Base-by-base conservation (phyloP, 176 grass and related monocot species). In the Cenchrus americanus region DNA sequence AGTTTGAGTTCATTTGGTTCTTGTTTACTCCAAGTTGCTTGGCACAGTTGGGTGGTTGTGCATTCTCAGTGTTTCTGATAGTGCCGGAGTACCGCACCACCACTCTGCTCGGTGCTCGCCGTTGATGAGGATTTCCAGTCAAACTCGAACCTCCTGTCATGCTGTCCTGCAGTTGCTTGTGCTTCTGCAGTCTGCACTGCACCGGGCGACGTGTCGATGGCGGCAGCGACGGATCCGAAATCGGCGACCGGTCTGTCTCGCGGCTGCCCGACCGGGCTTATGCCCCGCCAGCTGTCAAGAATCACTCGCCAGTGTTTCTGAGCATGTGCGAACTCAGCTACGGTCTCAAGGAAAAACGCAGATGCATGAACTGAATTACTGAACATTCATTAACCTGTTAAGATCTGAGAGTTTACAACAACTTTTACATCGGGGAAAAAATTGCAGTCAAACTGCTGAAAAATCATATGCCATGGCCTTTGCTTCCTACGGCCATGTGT, bases 191-290 rank as follows among this genome's bases (percentile, higher is more conserved):
- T 51, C 37, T 46, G 32, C 37, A 41, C 77, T 32, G 60, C 76
- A 34, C 50, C n/a, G 68, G 23, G 77, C 69, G 62, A 82, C 85
- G 62, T 76, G 70, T 82, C 78, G 52, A 81, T 40, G 19, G 18
- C 61, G 53, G 70, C 50, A 32, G 62, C 50, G n/a, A 17, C 14
- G 70, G 78, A 87, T 87, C 78, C 85, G 85, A 60, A 58, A 81
- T 81, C 40, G 62, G 77, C 59, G 59, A 81, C 85, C 34, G 42
- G 34, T 44, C 37, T 87, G 85, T 81, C 69, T 34, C 13, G 69
- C 77, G 3, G 69, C 60, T 24, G 70, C 85, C 70, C 78, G 78
- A 81, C 78, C 61, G 62, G 65, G n/a, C 63, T 78, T 83, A 63
- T 88, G 74, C 66, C 47, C 14, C 12, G 47, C 48, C 73, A 78